Percentiles rank a stretch among this genome's conserved stretches.
These are phyloP conservation scores for Penicillium italicum DNA, from an alignment of 2,329 filamentous ascomycete species.

Conservation along the genomic window DNA sequence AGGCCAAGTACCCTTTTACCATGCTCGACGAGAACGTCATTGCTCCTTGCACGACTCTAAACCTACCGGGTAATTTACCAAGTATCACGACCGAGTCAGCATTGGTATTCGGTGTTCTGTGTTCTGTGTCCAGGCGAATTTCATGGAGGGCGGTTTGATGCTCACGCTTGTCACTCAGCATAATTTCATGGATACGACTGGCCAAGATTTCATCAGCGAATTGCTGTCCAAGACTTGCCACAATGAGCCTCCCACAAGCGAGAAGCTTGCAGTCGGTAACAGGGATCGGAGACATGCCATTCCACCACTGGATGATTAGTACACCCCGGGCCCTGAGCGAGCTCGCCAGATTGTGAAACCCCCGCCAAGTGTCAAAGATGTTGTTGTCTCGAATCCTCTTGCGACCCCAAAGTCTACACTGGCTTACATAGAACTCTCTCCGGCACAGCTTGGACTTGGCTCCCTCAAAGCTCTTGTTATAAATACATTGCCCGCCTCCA, in stretches of 20 bases:
- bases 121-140: slow-evolving; percentile 48
- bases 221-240: slow-evolving; percentile 49
- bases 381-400: neutral
- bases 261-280: slow-evolving; percentile 48
- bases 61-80: slow-evolving; percentile 32
- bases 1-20: slow-evolving; percentile 43
- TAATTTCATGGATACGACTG: slow-evolving; percentile 51
- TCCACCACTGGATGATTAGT: slow-evolving; percentile 39
- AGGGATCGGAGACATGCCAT: slow-evolving; percentile 38
- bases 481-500: slow-evolving; percentile 12
- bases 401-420: slow-evolving; percentile 4
- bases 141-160: slow-evolving; percentile 50
- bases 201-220: slow-evolving; percentile 47
- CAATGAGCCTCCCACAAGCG: slow-evolving; percentile 41
- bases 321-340: slow-evolving; percentile 39
- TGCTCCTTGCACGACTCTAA: slow-evolving; percentile 36
- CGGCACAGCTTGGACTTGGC: neutral
- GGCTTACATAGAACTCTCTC: slow-evolving; percentile 15
- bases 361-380: neutral
- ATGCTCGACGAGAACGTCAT: slow-evolving; percentile 50
- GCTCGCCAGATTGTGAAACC: slow-evolving; percentile 33
- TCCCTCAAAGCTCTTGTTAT: slow-evolving; percentile 11
- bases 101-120: slow-evolving; percentile 50
- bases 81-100: slow-evolving; percentile 18
- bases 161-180: slow-evolving; percentile 51